Evolutionary conservation across 2,329 filamentous ascomycete species (phyloP).

Genomic region (Eurotiales sp.): DNA sequence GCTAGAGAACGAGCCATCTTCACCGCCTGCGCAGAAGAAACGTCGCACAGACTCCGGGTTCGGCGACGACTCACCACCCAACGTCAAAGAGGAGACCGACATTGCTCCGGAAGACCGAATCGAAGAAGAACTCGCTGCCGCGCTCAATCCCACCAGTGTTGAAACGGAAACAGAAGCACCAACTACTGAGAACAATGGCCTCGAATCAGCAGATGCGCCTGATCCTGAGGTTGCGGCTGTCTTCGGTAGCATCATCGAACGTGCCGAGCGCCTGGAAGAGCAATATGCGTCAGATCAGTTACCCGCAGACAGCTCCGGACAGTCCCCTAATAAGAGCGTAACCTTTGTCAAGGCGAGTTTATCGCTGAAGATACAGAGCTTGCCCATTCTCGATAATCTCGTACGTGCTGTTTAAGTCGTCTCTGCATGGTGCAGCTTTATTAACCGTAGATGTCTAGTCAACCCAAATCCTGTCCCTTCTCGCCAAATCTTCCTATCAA

Average conservation of each 20-base stretch:
- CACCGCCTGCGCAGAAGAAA: slow-evolving; percentile 37
- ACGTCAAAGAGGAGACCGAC: slow-evolving; percentile 21
- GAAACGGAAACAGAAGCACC: background rate
- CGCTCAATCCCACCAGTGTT: slow-evolving; percentile 25
- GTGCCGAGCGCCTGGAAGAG: slow-evolving; percentile 40
- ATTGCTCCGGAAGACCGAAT: slow-evolving; percentile 30
- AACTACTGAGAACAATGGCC: slow-evolving; percentile 21
- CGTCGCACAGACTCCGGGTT: slow-evolving; percentile 33
- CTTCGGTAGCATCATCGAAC: slow-evolving; percentile 43
- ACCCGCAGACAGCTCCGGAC: slow-evolving; percentile 25
- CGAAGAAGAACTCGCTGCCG: slow-evolving; percentile 35
- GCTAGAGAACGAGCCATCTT: slow-evolving; percentile 27
- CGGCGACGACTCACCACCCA: slow-evolving; percentile 22
- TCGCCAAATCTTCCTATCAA: slow-evolving; percentile 54
- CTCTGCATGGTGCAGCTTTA: background rate
- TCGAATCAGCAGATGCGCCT: slow-evolving; percentile 17
- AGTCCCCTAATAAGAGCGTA: slow-evolving; percentile 30
- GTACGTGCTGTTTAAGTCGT: slow-evolving; percentile 36
- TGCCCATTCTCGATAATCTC: slow-evolving; percentile 60
- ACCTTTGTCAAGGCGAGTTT: slow-evolving; percentile 42
- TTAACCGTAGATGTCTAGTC: slow-evolving; percentile 38
- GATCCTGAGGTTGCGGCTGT: slow-evolving; percentile 36
- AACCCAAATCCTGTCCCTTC: slow-evolving; percentile 55
- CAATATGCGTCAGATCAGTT: slow-evolving; percentile 35
- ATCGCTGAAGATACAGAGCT: slow-evolving; percentile 54